These are phyloP conservation scores for Cryptococcus deneoformans DNA, from an alignment of 1,284 basidiomycete genomes.

Conservation along the genomic window DNA sequence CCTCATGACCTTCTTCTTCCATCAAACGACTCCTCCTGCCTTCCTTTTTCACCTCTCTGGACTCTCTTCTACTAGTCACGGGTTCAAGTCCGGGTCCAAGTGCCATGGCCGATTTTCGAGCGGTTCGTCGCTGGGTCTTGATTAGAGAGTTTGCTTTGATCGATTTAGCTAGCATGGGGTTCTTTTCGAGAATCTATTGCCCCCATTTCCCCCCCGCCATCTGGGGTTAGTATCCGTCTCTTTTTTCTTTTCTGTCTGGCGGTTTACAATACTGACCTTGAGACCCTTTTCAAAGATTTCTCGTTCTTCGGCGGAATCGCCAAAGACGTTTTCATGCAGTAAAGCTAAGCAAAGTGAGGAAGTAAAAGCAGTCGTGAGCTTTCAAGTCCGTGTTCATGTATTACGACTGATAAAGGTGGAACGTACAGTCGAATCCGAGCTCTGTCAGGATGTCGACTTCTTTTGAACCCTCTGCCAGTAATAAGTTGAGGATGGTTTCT, in stretches of 20 bases:
- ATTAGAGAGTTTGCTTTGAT: slow-evolving; percentile 35
- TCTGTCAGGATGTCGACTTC: slow-evolving; percentile 18
- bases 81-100: too few species aligned
- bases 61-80: too few species aligned
- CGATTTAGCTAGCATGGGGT: slow-evolving; percentile 25
- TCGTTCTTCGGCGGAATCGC: slow-evolving; percentile 37
- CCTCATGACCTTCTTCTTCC: too few species aligned
- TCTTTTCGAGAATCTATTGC: slow-evolving; percentile 23
- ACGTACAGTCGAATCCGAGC: slow-evolving; percentile 28
- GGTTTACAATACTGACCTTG: slow-evolving; percentile 18
- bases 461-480: too few species aligned
- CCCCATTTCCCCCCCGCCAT: background rate
- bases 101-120: too few species aligned
- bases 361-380: background rate
- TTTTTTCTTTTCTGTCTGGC: too few species aligned
- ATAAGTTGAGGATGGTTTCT: too few species aligned
- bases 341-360: slow-evolving; percentile 14
- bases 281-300: slow-evolving; percentile 40
- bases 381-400: background rate
- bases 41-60: too few species aligned
- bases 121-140: too few species aligned
- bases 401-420: background rate
- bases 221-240: too few species aligned
- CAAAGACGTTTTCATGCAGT: slow-evolving; percentile 33
- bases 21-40: too few species aligned